phyloP scores from a whole-genome alignment of 257 asterid genomes.

The Solanum pimpinellifolium region DNA sequence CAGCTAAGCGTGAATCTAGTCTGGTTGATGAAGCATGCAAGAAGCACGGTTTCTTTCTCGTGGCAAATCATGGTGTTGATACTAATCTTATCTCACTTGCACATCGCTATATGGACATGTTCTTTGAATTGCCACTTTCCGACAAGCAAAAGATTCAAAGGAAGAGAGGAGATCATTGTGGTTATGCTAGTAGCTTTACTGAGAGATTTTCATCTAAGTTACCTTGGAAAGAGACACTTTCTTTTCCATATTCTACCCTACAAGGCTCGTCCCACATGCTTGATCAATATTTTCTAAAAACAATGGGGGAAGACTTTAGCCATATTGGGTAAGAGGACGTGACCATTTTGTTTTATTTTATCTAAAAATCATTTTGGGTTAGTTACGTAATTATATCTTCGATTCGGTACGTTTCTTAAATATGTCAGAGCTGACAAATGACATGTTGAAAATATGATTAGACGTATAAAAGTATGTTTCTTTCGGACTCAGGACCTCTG shows the following conservation, averaged over 20 bases:
- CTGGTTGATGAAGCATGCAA: not conserved
- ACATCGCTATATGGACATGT: not conserved
- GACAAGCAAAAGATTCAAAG: not conserved
- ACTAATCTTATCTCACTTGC: not conserved
- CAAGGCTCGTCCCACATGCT: not conserved
- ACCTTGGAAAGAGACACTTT: conserved; percentile 8
- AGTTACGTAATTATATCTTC: not conserved
- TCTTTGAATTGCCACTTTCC: not conserved
- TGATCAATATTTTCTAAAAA: not conserved
- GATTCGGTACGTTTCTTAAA: too few species aligned
- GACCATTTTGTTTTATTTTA: not conserved
- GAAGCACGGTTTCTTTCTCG: conserved; percentile 4
- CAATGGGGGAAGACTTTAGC: not conserved
- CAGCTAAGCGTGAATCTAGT: not conserved
- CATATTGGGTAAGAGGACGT: not conserved
- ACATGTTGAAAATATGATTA: not conserved
- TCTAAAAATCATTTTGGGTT: not conserved
- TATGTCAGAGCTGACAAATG: not conserved
- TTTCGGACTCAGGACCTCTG: not conserved
- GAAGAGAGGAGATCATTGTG: not conserved
- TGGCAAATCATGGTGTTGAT: not conserved
- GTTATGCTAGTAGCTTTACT: conserved; percentile 9
- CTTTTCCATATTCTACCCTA: not conserved
- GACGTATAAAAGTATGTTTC: not conserved
- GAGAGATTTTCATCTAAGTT: not conserved